These are phyloP conservation scores for Auriscalpium orientale DNA, from an alignment of 768 basidiomycete genomes.

Conservation along the genomic window DNA sequence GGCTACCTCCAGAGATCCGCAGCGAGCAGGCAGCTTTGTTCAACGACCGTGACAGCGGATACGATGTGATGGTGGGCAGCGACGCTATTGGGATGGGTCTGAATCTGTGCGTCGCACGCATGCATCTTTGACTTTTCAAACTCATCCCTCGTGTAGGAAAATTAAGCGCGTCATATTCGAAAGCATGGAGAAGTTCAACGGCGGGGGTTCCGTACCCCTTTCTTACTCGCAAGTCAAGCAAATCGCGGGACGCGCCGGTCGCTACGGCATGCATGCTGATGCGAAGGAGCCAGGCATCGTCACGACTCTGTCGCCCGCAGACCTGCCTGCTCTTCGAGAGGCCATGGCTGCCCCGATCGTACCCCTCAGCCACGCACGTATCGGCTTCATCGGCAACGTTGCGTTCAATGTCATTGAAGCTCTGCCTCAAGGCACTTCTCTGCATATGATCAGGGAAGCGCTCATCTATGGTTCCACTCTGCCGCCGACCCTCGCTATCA, in stretches of 20 bases:
- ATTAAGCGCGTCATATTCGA: constrained; percentile 85
- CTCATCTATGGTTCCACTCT: constrained; percentile 40
- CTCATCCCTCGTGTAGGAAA: constrained; percentile 45
- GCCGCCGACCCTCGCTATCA: constrained; percentile 36
- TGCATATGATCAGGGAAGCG: constrained; percentile 40
- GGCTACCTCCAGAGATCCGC: constrained; percentile 83
- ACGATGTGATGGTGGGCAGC: constrained; percentile 86
- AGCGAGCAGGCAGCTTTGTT: constrained; percentile 90
- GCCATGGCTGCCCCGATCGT: constrained; percentile 47
- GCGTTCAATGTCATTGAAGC: constrained; percentile 25
- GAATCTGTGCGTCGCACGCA: constrained; percentile 62
- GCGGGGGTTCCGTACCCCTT: constrained; percentile 34
- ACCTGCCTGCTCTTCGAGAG: constrained; percentile 51
- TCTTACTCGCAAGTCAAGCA: constrained; percentile 82
- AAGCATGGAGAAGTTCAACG: constrained; percentile 54
- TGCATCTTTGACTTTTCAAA: neutral
- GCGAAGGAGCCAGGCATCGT: constrained; percentile 52
- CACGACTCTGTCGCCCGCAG: constrained; percentile 59
- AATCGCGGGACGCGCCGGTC: constrained; percentile 90
- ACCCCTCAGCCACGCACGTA: constrained; percentile 44
- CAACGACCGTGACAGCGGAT: constrained; percentile 76
- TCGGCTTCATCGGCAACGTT: constrained; percentile 27
- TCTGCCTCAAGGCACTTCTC: constrained; percentile 37
- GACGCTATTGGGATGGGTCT: constrained; percentile 98
- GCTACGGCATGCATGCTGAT: constrained; percentile 60